A percentile compares a stretch with the other conserved stretches of the same genome.
Conservation (phyloP, 805 yeast species). For the Soucietia sequanensis region DNA sequence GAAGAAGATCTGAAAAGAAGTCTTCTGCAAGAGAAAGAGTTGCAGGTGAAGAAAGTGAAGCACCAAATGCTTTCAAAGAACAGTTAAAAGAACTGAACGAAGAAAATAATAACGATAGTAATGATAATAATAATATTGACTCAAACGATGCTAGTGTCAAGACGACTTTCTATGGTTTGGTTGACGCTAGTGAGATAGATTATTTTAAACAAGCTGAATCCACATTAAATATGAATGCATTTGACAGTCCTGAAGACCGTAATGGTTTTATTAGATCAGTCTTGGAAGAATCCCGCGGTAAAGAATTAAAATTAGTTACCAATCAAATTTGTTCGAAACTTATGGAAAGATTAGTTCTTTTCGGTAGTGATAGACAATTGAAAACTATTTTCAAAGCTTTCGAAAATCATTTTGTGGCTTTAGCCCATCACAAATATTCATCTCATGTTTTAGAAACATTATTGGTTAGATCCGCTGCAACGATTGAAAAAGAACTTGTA, state of each 20-base stretch:
- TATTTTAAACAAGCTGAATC: conserved; percentile 93
- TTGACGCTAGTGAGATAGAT: conserved; percentile 80
- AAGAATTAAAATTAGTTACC: conserved; percentile 87
- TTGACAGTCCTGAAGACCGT: conserved; percentile 71
- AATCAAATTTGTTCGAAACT: conserved; percentile 94
- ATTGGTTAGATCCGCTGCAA: conserved; percentile 68
- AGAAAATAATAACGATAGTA: conserved; percentile 7
- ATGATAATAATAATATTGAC: conserved; percentile 13
- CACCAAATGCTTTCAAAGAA: conserved; percentile 3
- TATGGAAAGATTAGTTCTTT: conserved; percentile 78
- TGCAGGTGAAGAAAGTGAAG: conserved; percentile 6
- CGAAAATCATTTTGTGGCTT: conserved; percentile 68
- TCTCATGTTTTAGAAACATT: conserved; percentile 93
- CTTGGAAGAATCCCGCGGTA: conserved; percentile 81
- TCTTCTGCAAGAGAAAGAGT: conserved; percentile 18
- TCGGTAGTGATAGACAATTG: conserved; percentile 63
- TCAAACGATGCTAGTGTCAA: conserved; percentile 14
- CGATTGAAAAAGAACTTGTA: conserved; percentile 71
- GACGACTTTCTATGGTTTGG: conserved; percentile 75
- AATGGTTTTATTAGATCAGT: conserved; percentile 71
- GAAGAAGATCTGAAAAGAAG: conserved; percentile 41
- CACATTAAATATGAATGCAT: conserved; percentile 76
- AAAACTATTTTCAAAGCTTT: conserved; percentile 65
- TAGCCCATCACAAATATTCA: conserved; percentile 84
- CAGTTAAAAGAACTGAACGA: conserved; percentile 5